phyloP scores from a whole-genome alignment of 805 yeast species.

The Candida endomychidarum region DNA sequence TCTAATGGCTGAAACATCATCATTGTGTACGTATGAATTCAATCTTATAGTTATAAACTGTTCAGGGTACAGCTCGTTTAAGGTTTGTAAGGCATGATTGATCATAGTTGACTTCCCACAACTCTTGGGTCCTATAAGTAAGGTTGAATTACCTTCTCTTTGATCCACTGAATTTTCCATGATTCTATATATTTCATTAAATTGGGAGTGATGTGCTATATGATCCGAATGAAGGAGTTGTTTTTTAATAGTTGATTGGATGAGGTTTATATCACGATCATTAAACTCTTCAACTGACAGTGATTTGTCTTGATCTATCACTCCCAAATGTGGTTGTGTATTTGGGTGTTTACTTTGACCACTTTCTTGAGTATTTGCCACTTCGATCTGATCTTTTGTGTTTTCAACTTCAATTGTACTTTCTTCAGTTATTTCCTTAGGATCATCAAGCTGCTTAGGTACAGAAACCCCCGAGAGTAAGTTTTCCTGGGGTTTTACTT shows the following conservation, averaged over 20 bases:
- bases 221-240: conserved; percentile 24
- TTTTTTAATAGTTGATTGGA: conserved; percentile 19
- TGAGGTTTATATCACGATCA: conserved; percentile 17
- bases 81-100: conserved; percentile 50
- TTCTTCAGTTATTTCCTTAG: no score
- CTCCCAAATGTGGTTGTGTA: no score
- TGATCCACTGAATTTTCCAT: conserved; percentile 63
- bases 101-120: conserved; percentile 73
- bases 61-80: conserved; percentile 41
- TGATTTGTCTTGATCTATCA: no score
- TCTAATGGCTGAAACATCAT: conserved; percentile 76
- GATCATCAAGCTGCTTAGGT: no score
- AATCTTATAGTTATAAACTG: conserved; percentile 63
- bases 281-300: no score
- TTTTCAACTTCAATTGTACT: no score
- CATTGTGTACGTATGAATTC: conserved; percentile 69
- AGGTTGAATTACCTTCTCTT: conserved; percentile 77
- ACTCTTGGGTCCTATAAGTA: conserved; percentile 77
- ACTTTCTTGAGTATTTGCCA: no score
- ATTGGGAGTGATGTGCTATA: conserved; percentile 23
- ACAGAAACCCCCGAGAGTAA: no score
- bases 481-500: background rate
- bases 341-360: no score
- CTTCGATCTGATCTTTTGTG: no score
- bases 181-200: conserved; percentile 53